A percentile compares a stretch with the other conserved stretches of the same genome.
These are phyloP conservation scores for Stagonosporopsis tanaceti DNA, from an alignment of 2,329 filamentous ascomycete species.

Conservation along the genomic window DNA sequence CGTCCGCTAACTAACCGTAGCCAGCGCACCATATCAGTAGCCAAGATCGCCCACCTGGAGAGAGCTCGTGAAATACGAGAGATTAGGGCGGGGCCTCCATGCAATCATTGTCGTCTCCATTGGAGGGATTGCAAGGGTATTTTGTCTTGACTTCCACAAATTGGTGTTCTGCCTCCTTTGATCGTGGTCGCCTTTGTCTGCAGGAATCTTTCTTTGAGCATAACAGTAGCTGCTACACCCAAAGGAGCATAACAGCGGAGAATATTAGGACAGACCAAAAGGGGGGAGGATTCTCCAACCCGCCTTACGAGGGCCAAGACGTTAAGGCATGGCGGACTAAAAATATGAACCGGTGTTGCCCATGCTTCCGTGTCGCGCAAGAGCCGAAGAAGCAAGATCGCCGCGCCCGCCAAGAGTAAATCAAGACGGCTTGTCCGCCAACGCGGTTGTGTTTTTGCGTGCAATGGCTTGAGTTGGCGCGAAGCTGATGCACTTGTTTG, in stretches of 20 bases:
- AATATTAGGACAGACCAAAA: constrained; percentile 7
- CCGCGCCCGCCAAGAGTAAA: constrained; percentile 18
- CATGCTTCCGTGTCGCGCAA: constrained; percentile 20
- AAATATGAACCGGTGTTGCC: constrained; percentile 25
- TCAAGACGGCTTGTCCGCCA: constrained; percentile 13
- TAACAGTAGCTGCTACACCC: neutral
- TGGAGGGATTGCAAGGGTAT: constrained; percentile 6
- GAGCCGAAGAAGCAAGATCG: constrained; percentile 23
- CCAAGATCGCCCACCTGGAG: constrained; percentile 30
- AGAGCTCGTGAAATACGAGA: constrained; percentile 26
- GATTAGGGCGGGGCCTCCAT: constrained; percentile 20
- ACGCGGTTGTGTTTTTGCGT: constrained; percentile 5
- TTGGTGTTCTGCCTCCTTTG: neutral
- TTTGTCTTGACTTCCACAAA: neutral
- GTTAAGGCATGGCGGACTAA: constrained; percentile 22
- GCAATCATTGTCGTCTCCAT: constrained; percentile 3
- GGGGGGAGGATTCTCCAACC: neutral
- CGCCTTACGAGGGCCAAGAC: constrained; percentile 24
- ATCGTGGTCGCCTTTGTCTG: neutral
- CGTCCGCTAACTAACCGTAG: constrained; percentile 23
- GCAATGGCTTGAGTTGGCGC: constrained; percentile 9
- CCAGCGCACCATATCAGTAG: constrained; percentile 27
- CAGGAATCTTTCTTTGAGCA: neutral
- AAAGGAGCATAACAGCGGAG: constrained; percentile 4
- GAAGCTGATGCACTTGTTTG: constrained; percentile 9